Base-by-base conservation (phyloP, 345 rosid species). In the Ceriops decandra region DNA sequence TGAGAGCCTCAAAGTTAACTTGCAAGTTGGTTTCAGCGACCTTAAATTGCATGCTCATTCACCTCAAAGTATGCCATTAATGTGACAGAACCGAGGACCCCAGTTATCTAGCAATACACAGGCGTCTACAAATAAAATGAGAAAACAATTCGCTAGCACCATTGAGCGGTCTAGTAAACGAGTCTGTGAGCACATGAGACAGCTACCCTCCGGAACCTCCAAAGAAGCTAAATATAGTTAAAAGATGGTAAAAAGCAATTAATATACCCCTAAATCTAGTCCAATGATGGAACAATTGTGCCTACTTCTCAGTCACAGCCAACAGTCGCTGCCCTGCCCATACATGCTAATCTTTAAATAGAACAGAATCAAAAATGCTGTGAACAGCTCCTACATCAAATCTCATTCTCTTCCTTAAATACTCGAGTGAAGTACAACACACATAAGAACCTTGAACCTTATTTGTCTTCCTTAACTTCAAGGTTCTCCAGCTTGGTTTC, bases 401-500 rank as follows among this genome's bases (percentile, higher is more conserved):
- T 68, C 59, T 56, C 31, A 21, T 24, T 56, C 59, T 8, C 31
- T 24, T 42, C 49, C 49, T 2, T 42, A 27, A 16, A 26, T 56
- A 24, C 26, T 26, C 26, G 72, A 10, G 30, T 2, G 15, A 49
- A 66, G 49, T 6, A 15, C 36, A 24, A 35, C 1, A 32, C 33
- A 4, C 10, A 47, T 21, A 52, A 63, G 57, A 58, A 31, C 70
- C 64, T 76, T 79, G 57, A 58, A 31, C 70, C 64, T 76, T 79
- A 89, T 31, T 81, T 78, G 35, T 83, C 88, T 35, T 74, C 68
- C 17, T 71, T 64, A 57, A 89, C 89, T 72, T 88, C 90, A 67
- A 93, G 95, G 52, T 85, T 81, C 83, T 84, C 82, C 81, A 89
- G 62, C 76, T 89, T 85, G 3, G 84, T 82, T 74, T 86, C 97